Percentiles rank a stretch among this genome's conserved stretches.
These are phyloP conservation scores for Abortiporus biennis DNA, from an alignment of 1,284 basidiomycete genomes.

Conservation along the genomic window DNA sequence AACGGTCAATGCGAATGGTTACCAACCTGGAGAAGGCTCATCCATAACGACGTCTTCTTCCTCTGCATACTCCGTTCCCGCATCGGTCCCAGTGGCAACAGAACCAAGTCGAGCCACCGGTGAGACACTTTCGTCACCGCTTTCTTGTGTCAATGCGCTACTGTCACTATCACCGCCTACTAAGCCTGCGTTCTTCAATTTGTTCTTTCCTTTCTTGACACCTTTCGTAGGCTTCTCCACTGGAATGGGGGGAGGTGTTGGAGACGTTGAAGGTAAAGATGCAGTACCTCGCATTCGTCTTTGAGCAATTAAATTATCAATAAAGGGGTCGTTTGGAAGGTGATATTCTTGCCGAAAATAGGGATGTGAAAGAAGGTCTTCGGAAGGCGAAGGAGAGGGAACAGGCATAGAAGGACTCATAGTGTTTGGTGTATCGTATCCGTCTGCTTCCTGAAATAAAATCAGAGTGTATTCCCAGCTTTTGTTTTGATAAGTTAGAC, in stretches of 20 bases:
- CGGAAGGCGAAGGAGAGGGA: slow-evolving; percentile 56
- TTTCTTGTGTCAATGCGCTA: slow-evolving; percentile 74
- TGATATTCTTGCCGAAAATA: slow-evolving; percentile 66
- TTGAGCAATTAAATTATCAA: slow-evolving; percentile 50
- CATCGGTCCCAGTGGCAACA: slow-evolving; percentile 62
- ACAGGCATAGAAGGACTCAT: slow-evolving; percentile 37
- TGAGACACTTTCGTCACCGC: slow-evolving; percentile 56
- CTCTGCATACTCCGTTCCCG: slow-evolving; percentile 55
- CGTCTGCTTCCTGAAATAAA: slow-evolving; percentile 50
- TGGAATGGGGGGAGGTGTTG: slow-evolving; percentile 43
- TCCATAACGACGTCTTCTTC: slow-evolving; percentile 55
- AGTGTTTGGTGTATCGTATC: slow-evolving; percentile 45
- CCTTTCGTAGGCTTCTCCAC: slow-evolving; percentile 26
- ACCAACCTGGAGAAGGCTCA: not conserved
- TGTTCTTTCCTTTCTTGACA: slow-evolving; percentile 22
- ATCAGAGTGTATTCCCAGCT: no score
- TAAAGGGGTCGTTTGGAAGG: slow-evolving; percentile 51
- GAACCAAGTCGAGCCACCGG: slow-evolving; percentile 51
- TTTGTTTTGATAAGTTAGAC: slow-evolving; percentile 4
- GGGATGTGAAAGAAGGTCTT: slow-evolving; percentile 61
- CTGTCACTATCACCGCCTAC: slow-evolving; percentile 75
- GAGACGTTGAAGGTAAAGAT: slow-evolving; percentile 34
- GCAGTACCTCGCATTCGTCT: slow-evolving; percentile 61
- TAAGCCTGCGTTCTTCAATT: slow-evolving; percentile 48
- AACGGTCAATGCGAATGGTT: not conserved